These are phyloP conservation scores for Xerocomus amazonicus DNA, from an alignment of 1,284 basidiomycete species.

Conservation along the genomic window DNA sequence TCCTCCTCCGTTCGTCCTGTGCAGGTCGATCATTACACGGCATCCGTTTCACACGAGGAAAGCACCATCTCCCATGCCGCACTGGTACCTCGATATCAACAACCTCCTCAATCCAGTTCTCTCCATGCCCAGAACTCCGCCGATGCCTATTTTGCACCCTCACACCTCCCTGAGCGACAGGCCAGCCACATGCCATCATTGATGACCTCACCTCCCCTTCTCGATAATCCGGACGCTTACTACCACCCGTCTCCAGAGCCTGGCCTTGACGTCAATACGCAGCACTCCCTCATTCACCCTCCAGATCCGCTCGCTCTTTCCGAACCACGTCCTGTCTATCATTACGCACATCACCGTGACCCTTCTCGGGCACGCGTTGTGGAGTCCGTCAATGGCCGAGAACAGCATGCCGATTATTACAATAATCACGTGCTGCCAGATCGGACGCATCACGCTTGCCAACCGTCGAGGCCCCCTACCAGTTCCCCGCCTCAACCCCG, in stretches of 20 bases:
- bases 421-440: constrained; percentile 23
- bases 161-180: constrained; percentile 26
- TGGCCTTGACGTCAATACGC: constrained; percentile 32
- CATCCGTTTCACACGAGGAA: constrained; percentile 31
- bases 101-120: constrained; percentile 19
- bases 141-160: constrained; percentile 28
- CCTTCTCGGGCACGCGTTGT: constrained; percentile 30
- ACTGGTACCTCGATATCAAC: constrained; percentile 20
- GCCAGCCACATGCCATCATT: constrained; percentile 28
- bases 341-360: constrained; percentile 26
- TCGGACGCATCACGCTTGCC: constrained; percentile 14
- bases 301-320: constrained; percentile 33
- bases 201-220: constrained; percentile 28
- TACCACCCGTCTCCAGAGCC: constrained; percentile 28
- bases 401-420: constrained; percentile 29
- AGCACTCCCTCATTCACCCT: constrained; percentile 22
- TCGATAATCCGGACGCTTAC: constrained; percentile 27
- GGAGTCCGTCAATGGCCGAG: constrained; percentile 23
- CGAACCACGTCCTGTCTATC: constrained; percentile 30
- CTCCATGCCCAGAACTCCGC: constrained; percentile 19
- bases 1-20: constrained; percentile 31
- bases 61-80: constrained; percentile 28
- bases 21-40: constrained; percentile 35
- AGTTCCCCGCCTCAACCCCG: constrained; percentile 19
- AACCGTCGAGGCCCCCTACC: constrained; percentile 19